Base-by-base conservation (phyloP, 2,329 filamentous ascomycete species). In the Cytospora piceae region DNA sequence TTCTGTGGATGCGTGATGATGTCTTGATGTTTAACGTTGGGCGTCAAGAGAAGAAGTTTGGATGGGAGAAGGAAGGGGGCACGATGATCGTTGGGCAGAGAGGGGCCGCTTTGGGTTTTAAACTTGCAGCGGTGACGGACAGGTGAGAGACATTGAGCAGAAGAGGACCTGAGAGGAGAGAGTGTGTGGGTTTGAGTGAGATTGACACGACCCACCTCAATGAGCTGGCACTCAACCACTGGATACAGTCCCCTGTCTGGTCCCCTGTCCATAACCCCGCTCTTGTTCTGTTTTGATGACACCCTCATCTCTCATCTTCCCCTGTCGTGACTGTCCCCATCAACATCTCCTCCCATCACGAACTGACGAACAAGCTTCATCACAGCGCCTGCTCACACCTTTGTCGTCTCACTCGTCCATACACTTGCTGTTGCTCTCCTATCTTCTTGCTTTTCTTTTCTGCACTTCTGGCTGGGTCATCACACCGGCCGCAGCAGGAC, bases 401-500 rank as follows among this genome's bases (percentile, higher is more conserved):
- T 22, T 29, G 37, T 61, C 58, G 58, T 62, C 59, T 58, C 64
- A 58, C 29, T 34, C 42, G 63, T 59, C 66, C 58, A 56, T n/a
- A 46, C 42, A 46, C 1, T 46, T 66, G 55, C 61, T 68, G 60
- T 70, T 69, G 68, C 69, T 69, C 66, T 65, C 53, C 22, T 61
- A 37, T 57, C 57, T 54, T 63, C 42, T 64, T 59, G 61, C 62
- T 63, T 63, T 54, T 46, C 61, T 64, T 64, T 55, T 39, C 65
- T 69, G 58, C 61, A 52, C 55, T 65, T 58, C 22, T 58, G 58
- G 58, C 55, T 67, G 68, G 75, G 80, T 74, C 80, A 76, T 81
- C 78, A 79, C 80, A 81, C 73, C 76, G 79, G 79, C 74, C 77
- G 79, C 72, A 72, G 66, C 53, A 59, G 42, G n/a, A 60, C 60